Conservation (phyloP, 768 basidiomycete species). For the Tylopilus subfusipes region DNA sequence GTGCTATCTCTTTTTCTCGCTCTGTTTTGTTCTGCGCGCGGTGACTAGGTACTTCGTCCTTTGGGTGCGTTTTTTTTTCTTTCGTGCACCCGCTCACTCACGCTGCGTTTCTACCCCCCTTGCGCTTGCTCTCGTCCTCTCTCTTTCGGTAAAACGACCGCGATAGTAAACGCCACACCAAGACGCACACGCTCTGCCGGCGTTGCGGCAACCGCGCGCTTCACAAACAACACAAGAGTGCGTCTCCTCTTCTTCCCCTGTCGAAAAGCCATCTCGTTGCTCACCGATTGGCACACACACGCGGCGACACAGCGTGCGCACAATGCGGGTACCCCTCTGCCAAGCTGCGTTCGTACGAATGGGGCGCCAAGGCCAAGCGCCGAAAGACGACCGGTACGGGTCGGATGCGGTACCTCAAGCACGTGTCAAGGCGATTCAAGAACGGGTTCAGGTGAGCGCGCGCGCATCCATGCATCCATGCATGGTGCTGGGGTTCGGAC, state of each 20-base stretch:
- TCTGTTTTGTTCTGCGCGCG: background rate
- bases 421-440: conserved; percentile 94
- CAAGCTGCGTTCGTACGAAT: conserved; percentile 93
- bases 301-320: conserved; percentile 73
- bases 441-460: conserved; percentile 82
- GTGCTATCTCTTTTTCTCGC: background rate
- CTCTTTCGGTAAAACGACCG: background rate
- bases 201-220: conserved; percentile 94
- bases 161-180: conserved; percentile 90
- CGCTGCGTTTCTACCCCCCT: background rate
- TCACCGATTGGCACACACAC: background rate
- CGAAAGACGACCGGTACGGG: conserved; percentile 99
- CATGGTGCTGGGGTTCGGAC: background rate
- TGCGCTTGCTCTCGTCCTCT: too few relatives aligned
- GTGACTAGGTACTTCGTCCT: conserved; percentile 89
- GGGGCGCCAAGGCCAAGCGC: conserved; percentile 99
- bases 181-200: conserved; percentile 95
- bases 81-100: background rate
- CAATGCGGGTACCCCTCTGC: conserved; percentile 97
- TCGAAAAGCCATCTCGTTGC: background rate
- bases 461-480: too few relatives aligned
- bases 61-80: conserved; percentile 60
- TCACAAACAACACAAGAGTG: conserved; percentile 98
- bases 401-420: conserved; percentile 90
- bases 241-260: conserved; percentile 28